These are phyloP conservation scores for Laburnicola sp. DNA, from an alignment of 2,329 filamentous ascomycete genomes.

Conservation along the genomic window DNA sequence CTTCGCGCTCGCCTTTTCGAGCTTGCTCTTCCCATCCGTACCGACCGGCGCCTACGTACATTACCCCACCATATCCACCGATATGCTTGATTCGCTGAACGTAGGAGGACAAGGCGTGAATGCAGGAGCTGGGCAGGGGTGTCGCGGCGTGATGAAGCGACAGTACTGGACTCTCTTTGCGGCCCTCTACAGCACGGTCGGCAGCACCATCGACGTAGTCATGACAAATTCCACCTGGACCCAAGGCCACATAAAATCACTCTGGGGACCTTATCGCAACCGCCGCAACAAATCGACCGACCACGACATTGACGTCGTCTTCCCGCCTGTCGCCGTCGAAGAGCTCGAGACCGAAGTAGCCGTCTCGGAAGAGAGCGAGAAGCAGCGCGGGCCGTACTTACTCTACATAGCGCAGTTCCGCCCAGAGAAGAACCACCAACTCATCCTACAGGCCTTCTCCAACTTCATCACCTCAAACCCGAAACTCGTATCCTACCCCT, in stretches of 20 bases:
- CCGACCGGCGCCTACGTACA: constrained; percentile 94
- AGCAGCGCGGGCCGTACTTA: constrained; percentile 69
- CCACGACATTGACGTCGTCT: constrained; percentile 72
- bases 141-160: constrained; percentile 71
- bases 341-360: constrained; percentile 77
- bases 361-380: constrained; percentile 70
- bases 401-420: constrained; percentile 97
- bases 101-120: constrained; percentile 70
- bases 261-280: constrained; percentile 67
- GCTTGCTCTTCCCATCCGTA: constrained; percentile 76
- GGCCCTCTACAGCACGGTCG: constrained; percentile 77
- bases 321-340: constrained; percentile 87
- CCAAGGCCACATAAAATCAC: constrained; percentile 69
- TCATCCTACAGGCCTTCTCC: constrained; percentile 83
- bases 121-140: constrained; percentile 75
- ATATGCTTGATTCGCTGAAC: constrained; percentile 82
- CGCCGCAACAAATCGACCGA: constrained; percentile 53
- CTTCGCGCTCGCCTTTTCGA: constrained; percentile 81
- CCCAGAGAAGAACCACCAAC: constrained; percentile 92
- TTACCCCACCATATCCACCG: constrained; percentile 96
- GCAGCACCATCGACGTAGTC: constrained; percentile 83
- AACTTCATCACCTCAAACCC: constrained; percentile 60
- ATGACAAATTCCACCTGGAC: constrained; percentile 99
- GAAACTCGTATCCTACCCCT: constrained; percentile 48
- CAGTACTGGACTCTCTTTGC: constrained; percentile 89